A percentile compares a stretch with the other conserved stretches of the same genome.
Evolutionary conservation across 257 asterid genomes (phyloP).

Genomic region (Nicotiana attenuata): DNA sequence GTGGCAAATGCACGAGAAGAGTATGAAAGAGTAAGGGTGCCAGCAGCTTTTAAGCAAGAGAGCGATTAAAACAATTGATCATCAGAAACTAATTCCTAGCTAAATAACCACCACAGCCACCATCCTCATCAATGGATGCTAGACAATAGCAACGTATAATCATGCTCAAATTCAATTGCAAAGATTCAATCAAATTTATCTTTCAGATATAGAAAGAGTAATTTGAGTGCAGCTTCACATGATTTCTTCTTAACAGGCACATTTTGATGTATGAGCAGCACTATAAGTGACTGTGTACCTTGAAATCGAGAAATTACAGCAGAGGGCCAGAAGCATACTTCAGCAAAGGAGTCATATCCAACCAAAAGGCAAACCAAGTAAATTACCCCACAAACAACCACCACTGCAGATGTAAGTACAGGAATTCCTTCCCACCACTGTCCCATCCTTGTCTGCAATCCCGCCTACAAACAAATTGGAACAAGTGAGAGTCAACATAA

Average conservation of each 20-base stretch:
- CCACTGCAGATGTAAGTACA: constrained; percentile 66
- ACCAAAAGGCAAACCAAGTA: constrained; percentile 76
- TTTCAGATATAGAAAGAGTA: neutral
- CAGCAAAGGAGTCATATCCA: constrained; percentile 88
- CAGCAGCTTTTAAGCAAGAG: neutral
- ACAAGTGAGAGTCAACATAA: neutral
- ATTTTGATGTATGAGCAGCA: neutral
- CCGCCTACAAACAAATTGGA: constrained; percentile 47
- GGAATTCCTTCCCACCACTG: constrained; percentile 99
- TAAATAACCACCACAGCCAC: neutral
- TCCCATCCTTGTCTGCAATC: constrained; percentile 68
- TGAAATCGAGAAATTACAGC: constrained; percentile 79
- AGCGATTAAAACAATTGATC: neutral
- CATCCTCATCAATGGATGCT: neutral
- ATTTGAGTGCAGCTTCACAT: neutral
- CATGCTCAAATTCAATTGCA: neutral
- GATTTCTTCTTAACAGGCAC: neutral
- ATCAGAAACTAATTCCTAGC: neutral
- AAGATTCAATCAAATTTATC: neutral
- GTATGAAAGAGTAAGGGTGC: neutral
- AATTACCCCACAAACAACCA: constrained; percentile 64
- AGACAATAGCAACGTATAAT: neutral
- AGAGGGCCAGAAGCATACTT: constrained; percentile 90
- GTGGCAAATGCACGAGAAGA: neutral
- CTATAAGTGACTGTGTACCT: constrained; percentile 36